phyloP scores from a whole-genome alignment of 2,329 filamentous ascomycete genomes.

The Aschersonia sp. region DNA sequence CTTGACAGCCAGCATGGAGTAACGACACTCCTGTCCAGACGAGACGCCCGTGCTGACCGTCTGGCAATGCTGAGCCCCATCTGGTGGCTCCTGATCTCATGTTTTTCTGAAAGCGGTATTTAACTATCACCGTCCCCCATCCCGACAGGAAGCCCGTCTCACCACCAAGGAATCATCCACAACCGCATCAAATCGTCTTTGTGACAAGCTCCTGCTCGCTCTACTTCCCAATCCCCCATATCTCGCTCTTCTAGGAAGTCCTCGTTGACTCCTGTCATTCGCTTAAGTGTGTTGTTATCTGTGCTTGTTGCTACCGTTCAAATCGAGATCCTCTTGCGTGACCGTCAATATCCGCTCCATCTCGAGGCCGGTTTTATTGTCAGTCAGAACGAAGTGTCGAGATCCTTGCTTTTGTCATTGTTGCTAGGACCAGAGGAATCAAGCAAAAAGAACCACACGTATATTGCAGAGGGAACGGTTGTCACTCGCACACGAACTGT shows the following conservation, averaged over 20 bases:
- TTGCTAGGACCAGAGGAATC: too few species aligned
- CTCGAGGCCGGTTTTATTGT: too few species aligned
- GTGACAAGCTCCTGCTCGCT: conserved; percentile 30
- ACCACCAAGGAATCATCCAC: background rate
- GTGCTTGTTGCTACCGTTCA: background rate
- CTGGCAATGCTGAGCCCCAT: background rate
- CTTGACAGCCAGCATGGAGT: background rate
- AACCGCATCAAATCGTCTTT: conserved; percentile 1
- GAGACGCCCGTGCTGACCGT: background rate
- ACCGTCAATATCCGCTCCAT: too few species aligned
- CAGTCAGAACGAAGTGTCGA: too few species aligned
- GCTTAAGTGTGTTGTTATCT: conserved; percentile 29
- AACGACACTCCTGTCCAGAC: background rate
- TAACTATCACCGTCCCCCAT: conserved; percentile 5
- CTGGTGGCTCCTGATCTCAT: background rate
- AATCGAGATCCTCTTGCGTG: too few species aligned
- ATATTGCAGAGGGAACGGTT: too few species aligned
- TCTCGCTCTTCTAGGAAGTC: conserved; percentile 43
- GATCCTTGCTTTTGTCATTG: too few species aligned
- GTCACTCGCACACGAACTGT: too few species aligned
- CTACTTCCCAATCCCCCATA: conserved; percentile 22
- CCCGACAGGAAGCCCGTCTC: conserved; percentile 1
- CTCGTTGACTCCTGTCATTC: conserved; percentile 64
- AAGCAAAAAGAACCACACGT: too few species aligned
- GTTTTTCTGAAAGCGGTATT: conserved; percentile 1